A percentile compares a stretch with the other conserved stretches of the same genome.
These are phyloP conservation scores for Stagonosporopsis chrysanthemi DNA, from an alignment of 2,329 filamentous ascomycete genomes.

Conservation along the genomic window DNA sequence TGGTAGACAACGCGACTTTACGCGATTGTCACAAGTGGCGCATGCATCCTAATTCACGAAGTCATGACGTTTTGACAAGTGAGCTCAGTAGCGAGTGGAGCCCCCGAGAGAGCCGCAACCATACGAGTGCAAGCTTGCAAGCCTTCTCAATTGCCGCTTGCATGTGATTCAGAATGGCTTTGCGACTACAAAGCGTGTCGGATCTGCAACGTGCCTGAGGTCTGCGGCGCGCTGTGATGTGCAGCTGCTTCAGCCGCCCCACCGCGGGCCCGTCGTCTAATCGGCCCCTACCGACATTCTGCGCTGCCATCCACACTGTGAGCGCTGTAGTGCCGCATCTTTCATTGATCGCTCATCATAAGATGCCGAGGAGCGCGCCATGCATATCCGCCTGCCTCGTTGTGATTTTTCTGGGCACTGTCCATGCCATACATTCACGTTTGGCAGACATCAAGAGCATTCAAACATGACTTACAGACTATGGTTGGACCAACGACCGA, in stretches of 20 bases:
- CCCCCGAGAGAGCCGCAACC: conserved; percentile 12
- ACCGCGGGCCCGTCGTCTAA: conserved; percentile 1
- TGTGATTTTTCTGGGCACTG: too few species aligned
- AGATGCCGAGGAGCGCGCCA: neutral
- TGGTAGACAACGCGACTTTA: conserved; percentile 17
- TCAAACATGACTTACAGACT: neutral
- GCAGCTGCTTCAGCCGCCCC: conserved; percentile 14
- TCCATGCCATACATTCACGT: neutral
- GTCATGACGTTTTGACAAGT: conserved; percentile 22
- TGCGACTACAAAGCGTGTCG: conserved; percentile 6
- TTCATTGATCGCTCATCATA: neutral
- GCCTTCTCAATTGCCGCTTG: conserved; percentile 10
- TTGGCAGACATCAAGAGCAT: neutral
- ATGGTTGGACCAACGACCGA: neutral
- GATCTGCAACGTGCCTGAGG: neutral
- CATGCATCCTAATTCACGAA: conserved; percentile 20
- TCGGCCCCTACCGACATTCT: conserved; percentile 3
- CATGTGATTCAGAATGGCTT: conserved; percentile 8
- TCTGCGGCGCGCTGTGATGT: neutral
- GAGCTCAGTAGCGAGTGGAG: conserved; percentile 15
- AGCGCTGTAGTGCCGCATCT: neutral
- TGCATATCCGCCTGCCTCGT: neutral
- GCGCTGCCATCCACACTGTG: neutral
- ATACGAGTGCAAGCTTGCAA: conserved; percentile 8
- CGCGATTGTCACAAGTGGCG: conserved; percentile 17